Base-by-base conservation (phyloP, 164 flowering plant species). In the Vitis rupestris region DNA sequence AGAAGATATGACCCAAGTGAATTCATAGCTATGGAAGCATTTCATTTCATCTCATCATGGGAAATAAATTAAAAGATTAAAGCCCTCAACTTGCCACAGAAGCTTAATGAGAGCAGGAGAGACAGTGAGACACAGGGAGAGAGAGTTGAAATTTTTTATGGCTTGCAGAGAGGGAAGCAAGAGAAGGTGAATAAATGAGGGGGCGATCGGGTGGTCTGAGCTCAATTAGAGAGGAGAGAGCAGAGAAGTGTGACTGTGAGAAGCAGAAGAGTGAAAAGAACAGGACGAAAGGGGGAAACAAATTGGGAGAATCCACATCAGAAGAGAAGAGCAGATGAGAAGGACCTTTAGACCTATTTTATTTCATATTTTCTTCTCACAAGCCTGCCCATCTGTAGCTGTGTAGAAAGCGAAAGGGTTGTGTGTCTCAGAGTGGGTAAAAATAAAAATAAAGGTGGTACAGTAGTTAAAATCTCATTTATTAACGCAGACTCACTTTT, bases 241-340 rank as follows among this genome's bases (percentile, higher is more conserved):
- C 14, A 17, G 10, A 16, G 27, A 10, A 4, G 9, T 53, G 59
- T 1, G 3, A 27, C 0, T 59, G 59, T 9, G 44, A 49, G 44
- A 16, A 17, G 63, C 56, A 61, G 77, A 68, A 27, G 16, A 56
- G 65, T 66, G 80, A 77, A 77, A 74, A 66, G 74, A 74, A 77
- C 80, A 66, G 66, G 8, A 59, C 80, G 52, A 48, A 51, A 1
- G 50, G 44, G 70, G 30, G 44, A 67, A 68, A 68, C 67, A 72
- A 72, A 68, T 49, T n/a, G 23, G 65, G 72, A 73, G 80, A 53
- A 73, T 70, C 64, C 74, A 72, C 64, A 51, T 63, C 67, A 64
- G 47, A 10, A 27, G 10, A 14, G 49, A n/a, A 50, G 62, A 51
- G 27, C 27, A 23, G 23, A 16, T 5, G 16, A 10, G 8, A 17